Percentiles rank a stretch among this genome's conserved stretches.
These are phyloP conservation scores for Rhizophagus sp. DNA, from an alignment of 192 early-diverging fungal species.

Conservation along the genomic window DNA sequence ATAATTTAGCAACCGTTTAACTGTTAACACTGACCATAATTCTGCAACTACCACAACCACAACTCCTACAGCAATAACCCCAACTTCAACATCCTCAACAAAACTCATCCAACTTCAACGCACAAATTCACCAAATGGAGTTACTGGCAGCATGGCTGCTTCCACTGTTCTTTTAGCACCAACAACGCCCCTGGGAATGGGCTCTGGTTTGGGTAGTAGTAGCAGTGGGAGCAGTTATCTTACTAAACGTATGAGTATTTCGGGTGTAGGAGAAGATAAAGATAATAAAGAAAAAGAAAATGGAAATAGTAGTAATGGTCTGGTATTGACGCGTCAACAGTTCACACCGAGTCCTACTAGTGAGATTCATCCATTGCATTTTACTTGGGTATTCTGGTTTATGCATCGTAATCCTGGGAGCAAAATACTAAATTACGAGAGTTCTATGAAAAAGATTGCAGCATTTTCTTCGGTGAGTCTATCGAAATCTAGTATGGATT, in stretches of 20 bases:
- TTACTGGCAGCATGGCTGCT: conserved; percentile 4
- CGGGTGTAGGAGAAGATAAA: conserved; percentile 15
- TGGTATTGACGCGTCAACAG: conserved; percentile 28
- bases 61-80: conserved; percentile 15
- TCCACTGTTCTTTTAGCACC: conserved; percentile 29
- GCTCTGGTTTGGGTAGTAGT: neutral
- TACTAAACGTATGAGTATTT: conserved; percentile 23
- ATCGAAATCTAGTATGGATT: neutral
- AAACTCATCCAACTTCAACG: conserved; percentile 35
- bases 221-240: conserved; percentile 15
- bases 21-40: conserved; percentile 28
- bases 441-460: conserved; percentile 81
- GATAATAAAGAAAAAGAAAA: conserved; percentile 29
- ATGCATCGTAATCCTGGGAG: conserved; percentile 88
- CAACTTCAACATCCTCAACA: conserved; percentile 22
- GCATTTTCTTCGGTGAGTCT: conserved; percentile 68
- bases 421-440: conserved; percentile 87
- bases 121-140: conserved; percentile 28
- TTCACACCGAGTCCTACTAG: conserved; percentile 32
- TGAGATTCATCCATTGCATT: conserved; percentile 68
- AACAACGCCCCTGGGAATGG: conserved; percentile 27
- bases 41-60: conserved; percentile 21
- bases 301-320: conserved; percentile 30
- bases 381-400: conserved; percentile 91
- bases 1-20: conserved; percentile 26